Evolutionary conservation across 768 basidiomycete genomes (phyloP), one percentile per base, ranked within the genome.

Genomic region (Hygrocybe coccinea): DNA sequence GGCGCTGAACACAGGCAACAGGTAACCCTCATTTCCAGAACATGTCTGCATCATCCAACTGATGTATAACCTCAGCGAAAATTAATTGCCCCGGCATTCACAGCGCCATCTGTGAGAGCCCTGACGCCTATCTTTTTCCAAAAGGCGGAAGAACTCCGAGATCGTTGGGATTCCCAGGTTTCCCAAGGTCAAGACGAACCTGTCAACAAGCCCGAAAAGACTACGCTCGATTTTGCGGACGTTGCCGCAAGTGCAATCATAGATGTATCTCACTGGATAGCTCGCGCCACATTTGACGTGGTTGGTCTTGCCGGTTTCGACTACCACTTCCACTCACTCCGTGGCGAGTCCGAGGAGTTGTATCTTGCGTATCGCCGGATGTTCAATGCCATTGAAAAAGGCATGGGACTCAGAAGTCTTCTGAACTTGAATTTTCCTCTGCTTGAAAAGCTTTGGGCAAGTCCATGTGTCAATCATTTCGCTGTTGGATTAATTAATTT

Each of bases 11-110:
- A 82, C 61, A 71, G 67, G 50, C 52, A 67, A 29, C 76, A 78
- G 63, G 74, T 74, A 60, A 41, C 65, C 24, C 39, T 14, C 15
- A 22, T 29, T 24, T 21, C 19, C 38, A 9, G 14, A 11, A 22
- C 14, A 44, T 34, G 19, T 34, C 15, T n/a, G 2, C 50, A 7
- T 52, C 43, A 57, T 25, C 24, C 1, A 21, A 21, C 15, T n/a
- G 22, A 15, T 14, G 12, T 17, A 35, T 9, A 12, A 36, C 50
- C 11, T 10, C 51, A 76, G 69, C 72, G 79, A 17, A 75, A 75
- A 59, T 65, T 82, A 36, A 72, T 82, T 43, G 74, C 71, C 17
- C 80, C 81, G 1, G 81, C 80, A 1, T 81, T 84, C 59, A 74
- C 74, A 5, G 61, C 70, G 7, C 74, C 76, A 44, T 68, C 78